phyloP scores from a whole-genome alignment of 768 basidiomycete species.

The Boletus fagicola region DNA sequence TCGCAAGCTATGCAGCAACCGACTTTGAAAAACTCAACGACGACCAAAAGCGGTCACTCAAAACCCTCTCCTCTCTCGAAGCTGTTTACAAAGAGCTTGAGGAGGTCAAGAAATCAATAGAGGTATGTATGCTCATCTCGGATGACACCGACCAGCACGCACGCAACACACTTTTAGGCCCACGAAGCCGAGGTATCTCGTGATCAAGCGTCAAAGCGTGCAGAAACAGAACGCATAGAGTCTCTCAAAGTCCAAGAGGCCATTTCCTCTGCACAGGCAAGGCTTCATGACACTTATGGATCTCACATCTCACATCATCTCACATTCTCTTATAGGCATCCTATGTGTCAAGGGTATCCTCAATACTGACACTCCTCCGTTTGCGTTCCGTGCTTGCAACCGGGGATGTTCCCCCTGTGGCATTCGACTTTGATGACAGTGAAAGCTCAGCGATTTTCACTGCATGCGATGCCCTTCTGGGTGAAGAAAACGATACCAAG shows the following conservation, averaged over 20 bases:
- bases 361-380: slow-evolving; percentile 59
- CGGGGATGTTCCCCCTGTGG: slow-evolving; percentile 43
- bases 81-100: slow-evolving; percentile 77
- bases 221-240: slow-evolving; percentile 56
- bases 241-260: slow-evolving; percentile 54
- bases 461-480: slow-evolving; percentile 52
- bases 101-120: slow-evolving; percentile 80
- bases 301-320: neutral
- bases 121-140: slow-evolving; percentile 58
- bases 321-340: slow-evolving; percentile 38
- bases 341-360: slow-evolving; percentile 42
- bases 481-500: slow-evolving; percentile 52
- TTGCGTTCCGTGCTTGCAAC: slow-evolving; percentile 50
- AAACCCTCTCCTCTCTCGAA: slow-evolving; percentile 72
- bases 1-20: slow-evolving; percentile 66
- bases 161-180: slow-evolving; percentile 37
- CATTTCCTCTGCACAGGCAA: slow-evolving; percentile 59
- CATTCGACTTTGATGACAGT: slow-evolving; percentile 43
- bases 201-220: slow-evolving; percentile 52
- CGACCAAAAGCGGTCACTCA: slow-evolving; percentile 77
- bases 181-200: slow-evolving; percentile 63
- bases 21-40: slow-evolving; percentile 77
- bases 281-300: neutral
- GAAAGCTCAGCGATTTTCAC: slow-evolving; percentile 58
- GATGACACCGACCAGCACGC: neutral